Base-by-base conservation (phyloP, 306 rosid species). In the Corylus americana region DNA sequence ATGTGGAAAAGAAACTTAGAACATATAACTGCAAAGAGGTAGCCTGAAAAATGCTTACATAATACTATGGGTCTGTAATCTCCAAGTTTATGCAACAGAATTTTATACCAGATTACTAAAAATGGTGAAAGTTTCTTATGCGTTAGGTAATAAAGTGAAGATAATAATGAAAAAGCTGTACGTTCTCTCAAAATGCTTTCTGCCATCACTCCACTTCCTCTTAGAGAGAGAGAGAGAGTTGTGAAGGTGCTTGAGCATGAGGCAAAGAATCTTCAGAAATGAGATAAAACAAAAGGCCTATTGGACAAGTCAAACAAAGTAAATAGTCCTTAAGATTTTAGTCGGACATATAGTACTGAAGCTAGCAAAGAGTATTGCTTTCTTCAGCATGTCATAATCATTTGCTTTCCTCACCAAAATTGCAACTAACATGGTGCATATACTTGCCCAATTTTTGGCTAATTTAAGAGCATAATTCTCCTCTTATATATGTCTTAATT, bases 261-360 rank as follows among this genome's bases (percentile, higher is more conserved):
- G 71, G 50, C 17, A 63, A 66, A 66, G 71, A 37, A 66, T 66
- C 71, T 66, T 37, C 71, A 63, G 71, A 66, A 3, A 22, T 66
- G 49, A 18, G 71, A 66, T 22, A 37, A 66, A 66, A 66, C 20
- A 1, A 66, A 39, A 67, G 11, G 50, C 49, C 47, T 9, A 67
- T 35, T 17, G 7, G 50, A 39, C 25, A 67, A 20, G 50, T 67
- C 50, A 67, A 67, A 37, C 71, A 18, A 67, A 39, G 48, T 18
- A 67, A 39, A 67, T 16, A 18, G 48, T 17, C 7, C 48, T 16
- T 67, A 3, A 39, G 16, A 67, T 18, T 39, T 4, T 67, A 35
- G 16, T 66, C 71, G 45, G 11, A 14, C 14, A 64, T 64, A 12
- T 35, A 13, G 20, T 14, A 31, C 47, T 5, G 63, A 1, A 16